Base-by-base conservation (phyloP, 768 basidiomycete genomes). In the Leccinum rimulosum region DNA sequence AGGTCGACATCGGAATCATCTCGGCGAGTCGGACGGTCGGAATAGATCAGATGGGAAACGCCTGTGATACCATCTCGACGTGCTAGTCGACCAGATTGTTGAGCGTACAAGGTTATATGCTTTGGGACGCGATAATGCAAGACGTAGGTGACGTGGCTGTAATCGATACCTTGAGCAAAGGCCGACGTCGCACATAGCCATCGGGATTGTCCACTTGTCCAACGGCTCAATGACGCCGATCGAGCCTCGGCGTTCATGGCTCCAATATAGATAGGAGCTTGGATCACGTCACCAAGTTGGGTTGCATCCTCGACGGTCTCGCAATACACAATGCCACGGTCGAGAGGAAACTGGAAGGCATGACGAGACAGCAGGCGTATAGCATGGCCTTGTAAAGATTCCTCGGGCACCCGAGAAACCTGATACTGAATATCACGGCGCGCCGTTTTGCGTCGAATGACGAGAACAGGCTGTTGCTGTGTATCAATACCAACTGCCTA, bases 131-230 rank as follows among this genome's bases (percentile, higher is more conserved):
- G 35, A n/a, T 31, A 58, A n/a, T 58, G 60, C 3, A 61, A 3
- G 4, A 61, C 52, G 11, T 58, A 58, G 6, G 57, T 54, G 1
- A 61, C 36, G 19, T 58, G 47, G 0, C 60, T 5, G 1, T 61
- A 61, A 9, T 58, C 48, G 27, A 58, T 54, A 6, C 60, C 60
- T 19, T 61, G 60, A 1, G 60, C 57, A 25, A 61, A 61, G 0
- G 57, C 48, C 0, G 49, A 61, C 3, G 49, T 61, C 0, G 57
- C 57, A 45, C 48, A 61, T n/a, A 57, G 35, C 60, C 60, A 61
- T 43, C 19, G n/a, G 3, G 57, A 58, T 4, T 4, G 1, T 4
- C 52, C 43, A 2, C 43, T 45, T 14, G 12, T 2, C 51, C 57
- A 58, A 5, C 4, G 0, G 6, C 1, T 6, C 0, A 28, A 38